phyloP scores from a whole-genome alignment of 352 stramenopile genomes.

The Globisporangium canariense region DNA sequence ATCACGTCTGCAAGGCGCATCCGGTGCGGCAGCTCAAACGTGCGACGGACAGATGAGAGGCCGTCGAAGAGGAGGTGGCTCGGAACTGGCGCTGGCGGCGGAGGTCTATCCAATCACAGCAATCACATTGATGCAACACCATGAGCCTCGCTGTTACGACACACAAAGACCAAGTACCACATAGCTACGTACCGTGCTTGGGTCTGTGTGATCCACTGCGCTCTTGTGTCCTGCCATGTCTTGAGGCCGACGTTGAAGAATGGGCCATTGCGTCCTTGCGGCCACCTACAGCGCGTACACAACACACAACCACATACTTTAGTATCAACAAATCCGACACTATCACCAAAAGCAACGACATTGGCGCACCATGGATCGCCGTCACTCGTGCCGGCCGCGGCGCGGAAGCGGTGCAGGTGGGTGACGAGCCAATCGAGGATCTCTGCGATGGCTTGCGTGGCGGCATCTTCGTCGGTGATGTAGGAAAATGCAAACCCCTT shows the following conservation, averaged over 20 bases:
- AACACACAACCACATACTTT: neutral
- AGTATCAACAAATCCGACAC: neutral
- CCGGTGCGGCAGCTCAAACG: slow-evolving; percentile 82
- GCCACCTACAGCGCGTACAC: slow-evolving; percentile 45
- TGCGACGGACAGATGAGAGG: slow-evolving; percentile 81
- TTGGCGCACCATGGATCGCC: slow-evolving; percentile 53
- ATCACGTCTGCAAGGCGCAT: slow-evolving; percentile 85
- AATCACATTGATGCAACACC: neutral
- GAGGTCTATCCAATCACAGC: slow-evolving; percentile 34
- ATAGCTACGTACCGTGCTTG: slow-evolving; percentile 44
- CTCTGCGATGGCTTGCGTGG: slow-evolving; percentile 80
- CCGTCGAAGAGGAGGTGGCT: slow-evolving; percentile 80
- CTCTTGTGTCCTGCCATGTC: slow-evolving; percentile 72
- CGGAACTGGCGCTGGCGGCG: slow-evolving; percentile 58
- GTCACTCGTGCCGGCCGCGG: slow-evolving; percentile 74
- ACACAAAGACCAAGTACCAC: neutral
- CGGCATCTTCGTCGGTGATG: slow-evolving; percentile 89
- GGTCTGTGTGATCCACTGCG: slow-evolving; percentile 68
- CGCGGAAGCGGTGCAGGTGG: slow-evolving; percentile 81
- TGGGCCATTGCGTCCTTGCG: slow-evolving; percentile 81
- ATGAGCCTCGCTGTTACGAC: slow-evolving; percentile 13
- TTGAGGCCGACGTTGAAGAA: slow-evolving; percentile 81
- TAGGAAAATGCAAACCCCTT: slow-evolving; percentile 84
- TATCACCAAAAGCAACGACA: neutral
- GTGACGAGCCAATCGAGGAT: slow-evolving; percentile 83